Evolutionary conservation across 2,329 filamentous ascomycete genomes (phyloP).

Genomic region (Fusarium sp.): DNA sequence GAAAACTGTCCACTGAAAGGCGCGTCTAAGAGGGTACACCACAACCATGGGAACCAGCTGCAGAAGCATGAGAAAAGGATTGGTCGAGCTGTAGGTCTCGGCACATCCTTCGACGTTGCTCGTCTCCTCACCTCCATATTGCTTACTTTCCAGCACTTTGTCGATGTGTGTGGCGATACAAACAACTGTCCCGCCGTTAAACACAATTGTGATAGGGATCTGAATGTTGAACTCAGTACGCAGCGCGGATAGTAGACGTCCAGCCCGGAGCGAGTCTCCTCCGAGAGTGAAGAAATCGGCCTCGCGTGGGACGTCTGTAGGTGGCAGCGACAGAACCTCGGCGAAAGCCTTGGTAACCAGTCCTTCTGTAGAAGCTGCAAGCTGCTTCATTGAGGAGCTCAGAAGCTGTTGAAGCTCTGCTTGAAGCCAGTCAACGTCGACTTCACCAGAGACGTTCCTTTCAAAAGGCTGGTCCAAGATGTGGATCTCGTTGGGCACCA

Average conservation of each 20-base stretch:
- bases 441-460: fast-evolving
- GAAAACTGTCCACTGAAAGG: conserved; percentile 17
- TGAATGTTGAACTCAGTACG: conserved; percentile 2
- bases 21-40: conserved; percentile 6
- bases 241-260: background rate
- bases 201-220: conserved; percentile 7
- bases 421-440: background rate
- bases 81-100: conserved; percentile 10
- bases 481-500: background rate
- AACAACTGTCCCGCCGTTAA: background rate
- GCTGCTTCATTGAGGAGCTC: background rate
- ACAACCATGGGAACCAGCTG: conserved; percentile 1
- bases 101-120: background rate
- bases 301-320: background rate
- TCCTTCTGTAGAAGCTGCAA: background rate
- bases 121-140: fast-evolving
- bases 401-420: background rate
- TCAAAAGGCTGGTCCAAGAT: background rate
- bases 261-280: conserved; percentile 2
- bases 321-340: background rate
- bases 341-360: conserved; percentile 8
- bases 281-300: conserved; percentile 6
- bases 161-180: background rate
- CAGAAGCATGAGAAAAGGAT: background rate
- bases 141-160: background rate